A percentile compares a stretch with the other conserved stretches of the same genome.
phyloP scores from a whole-genome alignment of 2,329 filamentous ascomycete genomes.

The Colletotrichum karsti region DNA sequence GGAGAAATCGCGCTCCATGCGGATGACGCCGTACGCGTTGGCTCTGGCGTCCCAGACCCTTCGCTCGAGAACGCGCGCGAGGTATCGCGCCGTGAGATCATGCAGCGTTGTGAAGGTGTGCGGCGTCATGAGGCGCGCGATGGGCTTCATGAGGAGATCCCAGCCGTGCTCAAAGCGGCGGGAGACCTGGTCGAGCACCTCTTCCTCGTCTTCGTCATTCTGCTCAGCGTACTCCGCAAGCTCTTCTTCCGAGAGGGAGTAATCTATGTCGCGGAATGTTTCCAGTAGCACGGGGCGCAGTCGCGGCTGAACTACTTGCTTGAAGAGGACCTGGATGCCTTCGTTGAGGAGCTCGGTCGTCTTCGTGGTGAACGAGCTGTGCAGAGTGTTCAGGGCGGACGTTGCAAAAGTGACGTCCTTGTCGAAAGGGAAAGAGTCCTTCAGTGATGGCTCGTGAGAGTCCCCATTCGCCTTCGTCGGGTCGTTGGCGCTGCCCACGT shows the following conservation, averaged over 20 bases:
- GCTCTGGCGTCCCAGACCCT: constrained; percentile 83
- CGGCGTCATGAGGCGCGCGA: constrained; percentile 84
- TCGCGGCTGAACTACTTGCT: constrained; percentile 85
- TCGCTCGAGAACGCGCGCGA: constrained; percentile 86
- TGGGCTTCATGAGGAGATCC: constrained; percentile 85
- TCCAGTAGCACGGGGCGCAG: constrained; percentile 87
- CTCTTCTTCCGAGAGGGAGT: constrained; percentile 73
- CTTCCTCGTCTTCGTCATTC: constrained; percentile 62
- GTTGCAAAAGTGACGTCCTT: constrained; percentile 77
- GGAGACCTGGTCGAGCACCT: constrained; percentile 73
- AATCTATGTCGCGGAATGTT: constrained; percentile 91
- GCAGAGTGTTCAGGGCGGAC: constrained; percentile 73
- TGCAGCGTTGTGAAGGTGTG: constrained; percentile 81
- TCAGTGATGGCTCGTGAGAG: constrained; percentile 54
- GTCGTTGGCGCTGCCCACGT: constrained; percentile 58
- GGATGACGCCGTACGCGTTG: constrained; percentile 82
- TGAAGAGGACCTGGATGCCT: constrained; percentile 85
- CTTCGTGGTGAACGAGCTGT: constrained; percentile 78
- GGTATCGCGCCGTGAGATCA: constrained; percentile 75
- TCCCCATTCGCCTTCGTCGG: constrained; percentile 39
- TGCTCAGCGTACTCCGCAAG: constrained; percentile 63
- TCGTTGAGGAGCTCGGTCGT: constrained; percentile 84
- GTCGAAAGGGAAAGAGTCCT: constrained; percentile 80
- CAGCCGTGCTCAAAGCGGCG: constrained; percentile 86
- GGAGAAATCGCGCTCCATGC: constrained; percentile 85